Conservation (phyloP, 495 filamentous ascomycete species). For the Talaromyces ruber region DNA sequence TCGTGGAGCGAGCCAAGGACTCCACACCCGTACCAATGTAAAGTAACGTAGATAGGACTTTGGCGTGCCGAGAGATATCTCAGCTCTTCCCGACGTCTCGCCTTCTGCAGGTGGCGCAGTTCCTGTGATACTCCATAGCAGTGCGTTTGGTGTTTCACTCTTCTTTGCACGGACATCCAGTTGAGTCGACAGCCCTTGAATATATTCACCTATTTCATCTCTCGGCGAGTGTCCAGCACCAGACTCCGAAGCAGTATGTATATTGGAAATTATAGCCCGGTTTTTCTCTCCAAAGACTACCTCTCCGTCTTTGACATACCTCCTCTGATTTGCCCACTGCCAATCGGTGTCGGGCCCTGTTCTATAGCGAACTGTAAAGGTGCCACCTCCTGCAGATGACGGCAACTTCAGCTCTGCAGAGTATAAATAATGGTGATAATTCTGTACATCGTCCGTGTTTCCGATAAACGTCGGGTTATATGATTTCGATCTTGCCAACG, state of each 20-base stretch:
- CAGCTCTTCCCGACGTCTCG: conserved; percentile 43
- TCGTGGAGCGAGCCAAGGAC: conserved; percentile 78
- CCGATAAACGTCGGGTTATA: conserved; percentile 26
- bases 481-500: conserved; percentile 17
- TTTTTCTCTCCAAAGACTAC: conserved; percentile 37
- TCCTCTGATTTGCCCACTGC: conserved; percentile 68
- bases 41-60: conserved; percentile 57
- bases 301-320: conserved; percentile 51
- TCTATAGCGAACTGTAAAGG: conserved; percentile 74
- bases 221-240: conserved; percentile 12
- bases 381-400: conserved; percentile 24
- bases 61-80: conserved; percentile 55
- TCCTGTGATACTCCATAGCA: conserved; percentile 61
- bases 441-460: conserved; percentile 8
- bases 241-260: conserved; percentile 5
- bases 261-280: background rate
- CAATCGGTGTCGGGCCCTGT: conserved; percentile 44
- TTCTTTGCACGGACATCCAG: conserved; percentile 45
- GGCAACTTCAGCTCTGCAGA: conserved; percentile 25
- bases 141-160: conserved; percentile 63
- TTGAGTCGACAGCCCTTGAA: conserved; percentile 48
- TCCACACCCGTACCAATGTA: conserved; percentile 68
- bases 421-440: conserved; percentile 31
- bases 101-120: conserved; percentile 44
- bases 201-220: conserved; percentile 48